These are phyloP conservation scores for Chlorella sp. DNA, from an alignment of 139 green algal genomes.

Conservation along the genomic window DNA sequence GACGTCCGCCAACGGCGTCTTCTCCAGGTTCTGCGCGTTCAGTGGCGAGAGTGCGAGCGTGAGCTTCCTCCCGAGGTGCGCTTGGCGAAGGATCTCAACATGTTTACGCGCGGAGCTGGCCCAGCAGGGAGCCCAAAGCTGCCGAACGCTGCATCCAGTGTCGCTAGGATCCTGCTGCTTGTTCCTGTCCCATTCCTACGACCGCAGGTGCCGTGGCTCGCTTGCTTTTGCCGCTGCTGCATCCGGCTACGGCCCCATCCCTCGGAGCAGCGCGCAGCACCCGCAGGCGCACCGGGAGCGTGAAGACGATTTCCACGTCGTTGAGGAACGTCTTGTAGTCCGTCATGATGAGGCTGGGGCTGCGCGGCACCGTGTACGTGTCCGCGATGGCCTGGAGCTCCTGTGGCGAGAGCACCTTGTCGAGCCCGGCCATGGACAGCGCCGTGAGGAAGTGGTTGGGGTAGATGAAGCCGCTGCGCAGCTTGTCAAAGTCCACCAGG, in stretches of 20 bases:
- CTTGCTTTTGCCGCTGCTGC: too few relatives aligned
- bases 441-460: slow-evolving; percentile 57
- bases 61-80: too few relatives aligned
- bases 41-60: too few relatives aligned
- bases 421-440: slow-evolving; percentile 49
- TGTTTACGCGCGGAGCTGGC: too few relatives aligned
- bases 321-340: slow-evolving; percentile 49
- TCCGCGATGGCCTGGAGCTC: slow-evolving; percentile 52
- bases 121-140: too few relatives aligned
- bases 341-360: slow-evolving; percentile 26
- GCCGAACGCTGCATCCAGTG: too few relatives aligned
- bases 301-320: slow-evolving; percentile 64
- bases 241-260: too few relatives aligned
- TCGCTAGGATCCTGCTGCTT: too few relatives aligned
- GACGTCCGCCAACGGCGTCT: slow-evolving; percentile 50
- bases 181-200: too few relatives aligned
- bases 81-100: too few relatives aligned
- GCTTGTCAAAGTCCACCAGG: slow-evolving; percentile 63
- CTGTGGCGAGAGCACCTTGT: slow-evolving; percentile 37
- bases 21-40: slow-evolving; percentile 54
- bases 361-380: slow-evolving; percentile 35
- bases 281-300: slow-evolving; percentile 28
- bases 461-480: slow-evolving; percentile 53
- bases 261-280: background rate
- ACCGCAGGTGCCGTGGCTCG: too few relatives aligned